Conservation (phyloP, 2,329 filamentous ascomycete genomes). For the Hymenoscyphus infarciens region DNA sequence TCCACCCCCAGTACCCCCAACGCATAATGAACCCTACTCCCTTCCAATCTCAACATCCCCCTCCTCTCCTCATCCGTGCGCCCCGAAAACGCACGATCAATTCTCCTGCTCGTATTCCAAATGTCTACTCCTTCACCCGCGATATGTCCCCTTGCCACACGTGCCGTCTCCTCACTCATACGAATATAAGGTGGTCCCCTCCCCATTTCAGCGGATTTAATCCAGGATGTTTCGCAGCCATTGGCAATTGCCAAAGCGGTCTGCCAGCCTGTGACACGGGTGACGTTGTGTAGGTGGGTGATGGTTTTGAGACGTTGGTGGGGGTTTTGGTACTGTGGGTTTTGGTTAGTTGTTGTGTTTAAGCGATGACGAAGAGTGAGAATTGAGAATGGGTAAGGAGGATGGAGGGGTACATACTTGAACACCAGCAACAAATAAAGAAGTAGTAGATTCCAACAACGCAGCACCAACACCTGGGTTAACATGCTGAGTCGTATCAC, state of each 20-base stretch:
- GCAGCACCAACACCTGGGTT: conserved; percentile 77
- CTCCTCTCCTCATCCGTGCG: conserved; percentile 44
- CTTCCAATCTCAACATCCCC: conserved; percentile 55
- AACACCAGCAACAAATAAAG: conserved; percentile 82
- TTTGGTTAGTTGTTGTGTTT: conserved; percentile 8
- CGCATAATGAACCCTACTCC: conserved; percentile 67
- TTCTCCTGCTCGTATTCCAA: conserved; percentile 49
- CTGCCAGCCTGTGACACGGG: conserved; percentile 81
- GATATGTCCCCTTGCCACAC: conserved; percentile 10
- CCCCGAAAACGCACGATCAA: conserved; percentile 50
- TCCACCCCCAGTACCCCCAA: conserved; percentile 77
- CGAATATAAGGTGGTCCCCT: conserved; percentile 69
- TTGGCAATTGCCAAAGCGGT: conserved; percentile 76
- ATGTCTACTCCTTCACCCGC: conserved; percentile 32
- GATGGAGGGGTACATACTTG: conserved; percentile 45
- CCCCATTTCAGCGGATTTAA: conserved; percentile 67
- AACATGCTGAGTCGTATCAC: conserved; percentile 49
- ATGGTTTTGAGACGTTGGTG: conserved; percentile 76
- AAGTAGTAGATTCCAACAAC: conserved; percentile 77
- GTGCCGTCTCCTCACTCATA: conserved; percentile 40
- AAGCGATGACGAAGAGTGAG: neutral
- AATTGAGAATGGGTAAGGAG: neutral
- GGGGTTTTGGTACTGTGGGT: conserved; percentile 61
- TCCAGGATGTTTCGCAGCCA: conserved; percentile 83
- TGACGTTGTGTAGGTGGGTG: conserved; percentile 68